These are phyloP conservation scores for Penicillium digitatum DNA, from an alignment of 2,329 filamentous ascomycete species.

Conservation along the genomic window DNA sequence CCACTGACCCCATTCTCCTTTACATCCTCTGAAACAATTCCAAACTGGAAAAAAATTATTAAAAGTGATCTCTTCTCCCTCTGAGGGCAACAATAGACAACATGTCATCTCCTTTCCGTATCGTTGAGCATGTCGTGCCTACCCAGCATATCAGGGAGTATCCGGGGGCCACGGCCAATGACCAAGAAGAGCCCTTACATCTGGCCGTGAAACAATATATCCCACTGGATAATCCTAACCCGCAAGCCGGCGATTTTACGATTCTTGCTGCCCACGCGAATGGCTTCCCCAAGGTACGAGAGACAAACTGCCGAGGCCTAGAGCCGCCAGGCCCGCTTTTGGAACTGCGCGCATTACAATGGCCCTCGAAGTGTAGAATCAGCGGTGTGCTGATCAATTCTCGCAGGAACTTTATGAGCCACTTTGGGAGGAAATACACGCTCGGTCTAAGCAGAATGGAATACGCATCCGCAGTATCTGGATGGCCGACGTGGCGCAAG, in stretches of 20 bases:
- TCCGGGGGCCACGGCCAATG: constrained; percentile 64
- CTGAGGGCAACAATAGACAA: not conserved
- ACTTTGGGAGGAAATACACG: constrained; percentile 77
- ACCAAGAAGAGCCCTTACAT: constrained; percentile 69
- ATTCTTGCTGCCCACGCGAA: constrained; percentile 87
- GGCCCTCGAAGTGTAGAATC: not conserved
- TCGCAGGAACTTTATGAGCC: constrained; percentile 83
- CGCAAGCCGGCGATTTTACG: constrained; percentile 72
- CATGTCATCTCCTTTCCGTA: constrained; percentile 51
- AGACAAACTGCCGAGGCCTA: constrained; percentile 5
- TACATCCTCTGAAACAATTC: not conserved
- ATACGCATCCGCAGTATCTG: constrained; percentile 77
- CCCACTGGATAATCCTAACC: constrained; percentile 64
- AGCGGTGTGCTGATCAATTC: constrained; percentile 2
- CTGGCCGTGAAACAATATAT: constrained; percentile 85
- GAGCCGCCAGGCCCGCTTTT: not conserved
- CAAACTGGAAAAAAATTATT: not conserved
- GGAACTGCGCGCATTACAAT: not conserved
- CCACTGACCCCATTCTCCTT: constrained; percentile 18
- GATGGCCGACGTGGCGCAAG: constrained; percentile 84
- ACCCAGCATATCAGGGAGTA: constrained; percentile 81
- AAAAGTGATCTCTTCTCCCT: constrained; percentile 21
- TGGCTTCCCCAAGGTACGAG: constrained; percentile 76
- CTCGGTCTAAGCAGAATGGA: constrained; percentile 53
- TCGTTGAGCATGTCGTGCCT: constrained; percentile 70